Evolutionary conservation across 805 yeast species (phyloP), one percentile per base, ranked within the genome.

Genomic region (Saccharomycopsis sp.): DNA sequence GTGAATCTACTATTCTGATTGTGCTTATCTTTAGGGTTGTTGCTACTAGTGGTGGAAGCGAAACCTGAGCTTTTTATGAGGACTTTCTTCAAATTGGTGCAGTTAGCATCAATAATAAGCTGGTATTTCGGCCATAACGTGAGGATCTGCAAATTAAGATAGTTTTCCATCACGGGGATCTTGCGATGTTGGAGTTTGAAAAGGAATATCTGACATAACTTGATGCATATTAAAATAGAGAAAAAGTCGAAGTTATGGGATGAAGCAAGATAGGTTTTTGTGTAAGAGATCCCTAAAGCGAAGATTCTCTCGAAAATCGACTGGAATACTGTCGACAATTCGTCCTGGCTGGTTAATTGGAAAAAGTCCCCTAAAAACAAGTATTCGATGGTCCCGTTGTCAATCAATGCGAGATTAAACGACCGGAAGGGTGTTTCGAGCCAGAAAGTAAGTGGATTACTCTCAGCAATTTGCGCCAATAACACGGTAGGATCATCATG

Each of bases 51-150:
- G 22, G 8, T 19, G 22, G 5, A 44, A 5, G 20, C 49, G 8
- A 12, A 19, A 12, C 5, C 22, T 64, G 3, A 64, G 62, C 68
- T 71, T 73, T 19, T 79, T 60, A 64, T 75, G 53, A 70, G 70
- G 17, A 79, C 79, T 56, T 76, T 80, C 62, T 86, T 84, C 69
- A 90, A 73, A 54, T 84, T 81, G 20, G 84, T 87, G 65, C 96
- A 86, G 65, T 93, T 89, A 38, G 81, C 72, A 68, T 91, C 97
- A 49, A 92, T 79, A 38, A 89, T 75, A 52, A 76, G 78, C 66
- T 91, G 92, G 66, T 92, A 87, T 59, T 80, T 83, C 0, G 97
- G 97, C 98, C 98, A 94, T 52, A 93, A 72, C 2, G 79, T 69
- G 55, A 89, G 80, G 61, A 85, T 70, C 62, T 87, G 83, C 15